A percentile compares a stretch with the other conserved stretches of the same genome.
Conservation (phyloP, 2,329 filamentous ascomycete species). For the Colletotrichum graminicola region DNA sequence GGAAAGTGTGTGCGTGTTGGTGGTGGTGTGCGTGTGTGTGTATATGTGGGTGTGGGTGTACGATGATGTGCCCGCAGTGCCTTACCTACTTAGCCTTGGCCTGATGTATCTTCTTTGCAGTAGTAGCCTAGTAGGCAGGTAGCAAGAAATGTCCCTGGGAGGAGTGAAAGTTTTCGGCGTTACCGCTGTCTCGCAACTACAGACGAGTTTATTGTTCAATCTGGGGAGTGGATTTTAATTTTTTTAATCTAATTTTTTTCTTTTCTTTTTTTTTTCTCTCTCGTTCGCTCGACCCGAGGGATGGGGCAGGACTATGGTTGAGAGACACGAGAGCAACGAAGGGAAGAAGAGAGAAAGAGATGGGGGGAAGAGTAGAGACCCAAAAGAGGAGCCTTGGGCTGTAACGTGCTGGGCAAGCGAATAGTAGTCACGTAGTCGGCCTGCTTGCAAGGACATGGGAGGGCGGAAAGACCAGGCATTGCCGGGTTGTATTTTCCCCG, state of each 20-base stretch:
- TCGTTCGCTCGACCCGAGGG: neutral
- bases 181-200: neutral
- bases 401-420: neutral
- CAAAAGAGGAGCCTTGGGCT: conserved; percentile 18
- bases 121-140: neutral
- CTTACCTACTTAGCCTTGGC: neutral
- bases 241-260: too few species aligned
- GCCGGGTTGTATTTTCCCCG: neutral
- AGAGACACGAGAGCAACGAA: neutral
- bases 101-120: conserved; percentile 1
- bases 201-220: neutral
- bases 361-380: conserved; percentile 1
- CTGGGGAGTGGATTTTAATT: neutral
- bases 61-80: neutral
- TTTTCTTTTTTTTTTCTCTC: neutral
- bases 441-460: conserved; percentile 8
- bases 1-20: neutral
- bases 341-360: neutral
- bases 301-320: neutral
- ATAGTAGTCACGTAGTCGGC: neutral
- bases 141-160: conserved; percentile 8
- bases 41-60: neutral
- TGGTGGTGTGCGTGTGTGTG: neutral
- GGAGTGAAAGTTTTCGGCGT: neutral
- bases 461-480: neutral